phyloP scores from a whole-genome alignment of 176 grass and related monocot species.

The Carex pumila region DNA sequence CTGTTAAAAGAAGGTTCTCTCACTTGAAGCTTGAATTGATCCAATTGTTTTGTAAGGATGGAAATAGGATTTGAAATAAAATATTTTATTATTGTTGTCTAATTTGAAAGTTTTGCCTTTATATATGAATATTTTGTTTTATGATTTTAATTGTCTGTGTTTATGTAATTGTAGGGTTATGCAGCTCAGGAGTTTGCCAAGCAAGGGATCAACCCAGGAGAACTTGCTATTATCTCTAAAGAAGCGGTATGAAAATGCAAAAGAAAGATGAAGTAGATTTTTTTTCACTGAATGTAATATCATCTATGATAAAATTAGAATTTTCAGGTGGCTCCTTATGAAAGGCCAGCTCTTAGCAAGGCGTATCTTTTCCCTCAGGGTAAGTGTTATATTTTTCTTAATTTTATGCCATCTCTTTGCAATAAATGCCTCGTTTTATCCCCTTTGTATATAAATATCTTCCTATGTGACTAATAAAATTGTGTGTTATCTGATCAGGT shows the following conservation, averaged over 20 bases:
- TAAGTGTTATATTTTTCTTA: slow-evolving; percentile 18
- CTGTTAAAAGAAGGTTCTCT: neutral
- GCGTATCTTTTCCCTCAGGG: slow-evolving; percentile 82
- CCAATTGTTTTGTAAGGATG: neutral
- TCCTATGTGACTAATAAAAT: neutral
- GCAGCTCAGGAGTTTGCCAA: slow-evolving; percentile 82
- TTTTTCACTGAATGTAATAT: neutral
- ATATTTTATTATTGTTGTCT: neutral
- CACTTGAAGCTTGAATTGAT: neutral
- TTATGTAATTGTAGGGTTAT: slow-evolving; percentile 52
- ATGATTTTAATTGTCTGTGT: neutral
- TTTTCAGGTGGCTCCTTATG: slow-evolving; percentile 88
- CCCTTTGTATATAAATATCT: neutral
- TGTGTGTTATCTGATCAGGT: slow-evolving; percentile 35
- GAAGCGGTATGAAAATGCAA: slow-evolving; percentile 44
- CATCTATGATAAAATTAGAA: neutral
- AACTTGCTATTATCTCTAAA: slow-evolving; percentile 94
- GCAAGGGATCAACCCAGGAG: slow-evolving; percentile 61
- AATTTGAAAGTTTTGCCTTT: neutral
- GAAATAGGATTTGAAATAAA: neutral
- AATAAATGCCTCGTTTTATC: neutral
- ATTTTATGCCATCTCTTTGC: neutral
- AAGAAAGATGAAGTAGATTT: neutral
- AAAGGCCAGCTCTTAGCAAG: slow-evolving; percentile 94
- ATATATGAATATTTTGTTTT: neutral